Percentiles rank a stretch among this genome's conserved stretches.
phyloP scores from a whole-genome alignment of 2,329 filamentous ascomycete genomes.

The Fusarium tupiense region DNA sequence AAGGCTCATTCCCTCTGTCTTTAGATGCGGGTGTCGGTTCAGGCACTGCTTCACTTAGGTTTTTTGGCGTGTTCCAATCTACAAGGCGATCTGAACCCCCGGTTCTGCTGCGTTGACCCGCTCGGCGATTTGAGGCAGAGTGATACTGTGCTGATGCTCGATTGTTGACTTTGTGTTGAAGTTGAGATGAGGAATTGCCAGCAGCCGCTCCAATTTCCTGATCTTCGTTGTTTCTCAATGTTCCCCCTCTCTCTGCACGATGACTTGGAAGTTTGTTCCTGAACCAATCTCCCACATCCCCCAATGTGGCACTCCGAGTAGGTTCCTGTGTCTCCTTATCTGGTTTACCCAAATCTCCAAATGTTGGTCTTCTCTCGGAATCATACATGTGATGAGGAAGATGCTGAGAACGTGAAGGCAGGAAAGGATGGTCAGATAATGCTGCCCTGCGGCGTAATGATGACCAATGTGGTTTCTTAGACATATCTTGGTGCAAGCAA shows the following conservation, averaged over 20 bases:
- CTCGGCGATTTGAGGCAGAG: constrained; percentile 19
- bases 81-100: constrained; percentile 45
- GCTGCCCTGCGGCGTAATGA: constrained; percentile 3
- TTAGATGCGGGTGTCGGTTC: neutral
- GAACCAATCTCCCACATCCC: constrained; percentile 52
- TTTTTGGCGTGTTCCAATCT: constrained; percentile 50
- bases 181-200: neutral
- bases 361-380: constrained; percentile 2
- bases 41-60: constrained; percentile 28
- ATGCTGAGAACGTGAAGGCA: neutral
- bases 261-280: constrained; percentile 59
- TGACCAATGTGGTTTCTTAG: constrained; percentile 12
- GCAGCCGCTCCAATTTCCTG: constrained; percentile 40
- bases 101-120: constrained; percentile 30
- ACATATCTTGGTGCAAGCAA: neutral
- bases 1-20: neutral
- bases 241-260: constrained; percentile 62
- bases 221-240: constrained; percentile 49
- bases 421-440: neutral
- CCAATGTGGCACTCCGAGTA: constrained; percentile 16
- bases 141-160: constrained; percentile 1
- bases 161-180: neutral
- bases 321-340: constrained; percentile 48
- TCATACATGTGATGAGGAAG: neutral
- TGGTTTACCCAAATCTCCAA: constrained; percentile 47